Evolutionary conservation across 2,329 filamentous ascomycete species (phyloP).

Genomic region (Lecanoromycetidae sp.): DNA sequence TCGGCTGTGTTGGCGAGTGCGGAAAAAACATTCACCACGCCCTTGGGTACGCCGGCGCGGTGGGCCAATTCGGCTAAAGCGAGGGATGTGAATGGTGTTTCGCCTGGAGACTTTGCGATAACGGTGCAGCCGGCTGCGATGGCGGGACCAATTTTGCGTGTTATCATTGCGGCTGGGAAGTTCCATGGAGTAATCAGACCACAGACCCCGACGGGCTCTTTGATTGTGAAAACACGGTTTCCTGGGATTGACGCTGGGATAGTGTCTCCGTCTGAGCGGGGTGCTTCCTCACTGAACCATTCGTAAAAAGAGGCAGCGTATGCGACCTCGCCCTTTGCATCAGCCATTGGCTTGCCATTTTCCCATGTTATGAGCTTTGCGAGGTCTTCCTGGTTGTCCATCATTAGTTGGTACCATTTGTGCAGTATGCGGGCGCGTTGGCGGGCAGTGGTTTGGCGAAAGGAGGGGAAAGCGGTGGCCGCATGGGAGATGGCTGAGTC

Average conservation of each 20-base stretch:
- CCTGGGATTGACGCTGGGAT: constrained; percentile 48
- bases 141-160: constrained; percentile 41
- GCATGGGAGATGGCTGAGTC: constrained; percentile 76
- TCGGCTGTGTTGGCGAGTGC: constrained; percentile 65
- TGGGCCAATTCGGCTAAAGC: constrained; percentile 77
- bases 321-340: constrained; percentile 46
- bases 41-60: constrained; percentile 77
- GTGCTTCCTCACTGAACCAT: constrained; percentile 54
- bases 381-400: constrained; percentile 54
- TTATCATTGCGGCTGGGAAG: constrained; percentile 46
- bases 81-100: constrained; percentile 84
- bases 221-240: constrained; percentile 51
- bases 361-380: constrained; percentile 57
- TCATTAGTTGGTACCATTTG: constrained; percentile 56
- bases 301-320: constrained; percentile 50
- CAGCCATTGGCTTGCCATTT: constrained; percentile 54
- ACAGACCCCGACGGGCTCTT: constrained; percentile 55
- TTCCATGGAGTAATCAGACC: constrained; percentile 59
- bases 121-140: constrained; percentile 93
- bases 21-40: constrained; percentile 83
- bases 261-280: constrained; percentile 46
- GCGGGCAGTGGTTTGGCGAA: constrained; percentile 48
- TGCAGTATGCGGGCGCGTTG: constrained; percentile 50
- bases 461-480: constrained; percentile 52
- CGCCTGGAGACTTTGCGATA: constrained; percentile 78